Evolutionary conservation across 345 rosid species (phyloP).

Genomic region (Rhodamnia argentea): DNA sequence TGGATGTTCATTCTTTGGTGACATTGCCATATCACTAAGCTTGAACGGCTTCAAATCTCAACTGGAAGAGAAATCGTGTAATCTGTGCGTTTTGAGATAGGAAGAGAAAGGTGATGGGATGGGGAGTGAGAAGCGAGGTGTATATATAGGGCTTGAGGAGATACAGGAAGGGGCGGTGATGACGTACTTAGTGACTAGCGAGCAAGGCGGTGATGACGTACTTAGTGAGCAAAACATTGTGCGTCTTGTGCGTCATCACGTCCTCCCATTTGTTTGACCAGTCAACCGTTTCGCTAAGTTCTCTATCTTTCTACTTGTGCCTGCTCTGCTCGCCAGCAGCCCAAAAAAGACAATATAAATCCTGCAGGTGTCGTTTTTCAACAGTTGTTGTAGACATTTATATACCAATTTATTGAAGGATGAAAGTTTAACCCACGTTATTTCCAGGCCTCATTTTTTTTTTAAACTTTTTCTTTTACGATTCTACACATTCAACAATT

Average conservation of each 20-base stretch:
- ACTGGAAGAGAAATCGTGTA: no score
- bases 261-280: no score
- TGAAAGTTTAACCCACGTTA: background rate
- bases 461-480: no score
- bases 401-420: background rate
- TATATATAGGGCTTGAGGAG: background rate
- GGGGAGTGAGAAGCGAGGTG: background rate
- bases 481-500: no score
- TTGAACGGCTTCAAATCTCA: no score
- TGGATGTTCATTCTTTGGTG: conserved; percentile 15
- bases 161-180: background rate
- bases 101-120: background rate
- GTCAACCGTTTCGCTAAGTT: no score
- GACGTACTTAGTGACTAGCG: background rate
- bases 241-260: no score
- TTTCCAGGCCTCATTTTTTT: no score
- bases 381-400: background rate
- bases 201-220: background rate
- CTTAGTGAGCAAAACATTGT: background rate
- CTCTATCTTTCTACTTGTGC: background rate
- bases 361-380: background rate
- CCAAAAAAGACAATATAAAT: no score
- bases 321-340: background rate
- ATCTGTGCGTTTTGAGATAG: background rate
- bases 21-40: background rate